Base-by-base conservation (phyloP, 2,329 filamentous ascomycete species). In the Balansia obtecta region DNA sequence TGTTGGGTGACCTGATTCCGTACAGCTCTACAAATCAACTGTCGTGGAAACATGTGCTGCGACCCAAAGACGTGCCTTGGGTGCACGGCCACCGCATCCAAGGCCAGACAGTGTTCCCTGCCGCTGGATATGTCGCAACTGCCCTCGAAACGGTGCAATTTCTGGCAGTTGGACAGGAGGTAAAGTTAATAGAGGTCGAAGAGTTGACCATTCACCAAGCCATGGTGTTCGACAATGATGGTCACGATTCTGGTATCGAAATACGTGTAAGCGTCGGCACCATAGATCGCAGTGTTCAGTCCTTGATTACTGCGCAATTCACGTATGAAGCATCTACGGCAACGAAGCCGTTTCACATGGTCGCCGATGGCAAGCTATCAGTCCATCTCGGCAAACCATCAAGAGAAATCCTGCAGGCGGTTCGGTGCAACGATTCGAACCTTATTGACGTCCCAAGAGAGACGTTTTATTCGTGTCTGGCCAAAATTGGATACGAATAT, bases 81-180 rank as follows among this genome's bases (percentile, higher is more conserved):
- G 48, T 71, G 1, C 39, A 44, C 2, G 55, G 57, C 49, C 63
- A 52, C 54, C 55, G 0, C 44, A 61, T 50, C 50, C 63, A 53
- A 6, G 51, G 49, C 0, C 42, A 55, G 20, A 48, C 54, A n/a
- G 53, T 72, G 1, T 70, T 69, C 46, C 70, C 71, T 0, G 60
- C 49, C 3, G 64, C 69, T 2, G 66, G 59, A 0, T 71, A 68
- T 50, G 30, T 70, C 1, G 56, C 59, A 11, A 68, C 70, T 58
- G 65, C 61, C 2, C 16, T 52, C 13, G 52, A 54, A 30, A 33
- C 27, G 2, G 33, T 15, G 9, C 15, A 11, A 33, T 32, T 46
- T 20, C 27, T 50, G 10, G 27, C n/a, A 9, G n/a, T 30, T 10
- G 32, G 20, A 2, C 32, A 32, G 15, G 12, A 13, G 13, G 22